A percentile compares a stretch with the other conserved stretches of the same genome.
These are phyloP conservation scores for Oryza meyeriana DNA, from an alignment of 176 grass and related monocot genomes.

Conservation along the genomic window DNA sequence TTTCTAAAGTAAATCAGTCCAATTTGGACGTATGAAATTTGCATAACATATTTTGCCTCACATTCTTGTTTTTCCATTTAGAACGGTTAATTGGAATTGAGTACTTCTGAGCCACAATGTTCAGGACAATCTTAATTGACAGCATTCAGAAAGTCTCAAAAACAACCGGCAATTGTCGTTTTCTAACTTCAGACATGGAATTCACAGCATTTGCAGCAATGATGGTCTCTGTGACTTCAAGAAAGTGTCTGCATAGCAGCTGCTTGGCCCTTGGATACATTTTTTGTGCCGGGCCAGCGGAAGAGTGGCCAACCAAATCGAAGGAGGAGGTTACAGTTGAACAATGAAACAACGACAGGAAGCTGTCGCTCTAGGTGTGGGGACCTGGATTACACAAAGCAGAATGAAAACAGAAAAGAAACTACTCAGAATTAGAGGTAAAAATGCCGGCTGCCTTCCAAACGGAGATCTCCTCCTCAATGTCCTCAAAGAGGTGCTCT, in stretches of 20 bases:
- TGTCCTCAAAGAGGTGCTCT: too few species aligned
- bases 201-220: background rate
- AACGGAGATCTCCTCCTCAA: too few species aligned
- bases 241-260: background rate
- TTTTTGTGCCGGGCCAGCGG: too few species aligned
- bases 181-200: conserved; percentile 13
- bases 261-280: background rate
- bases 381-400: too few species aligned
- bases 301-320: too few species aligned
- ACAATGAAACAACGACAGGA: too few species aligned
- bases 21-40: background rate
- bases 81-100: background rate
- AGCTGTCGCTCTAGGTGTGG: too few species aligned
- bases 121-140: conserved; percentile 4
- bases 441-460: too few species aligned
- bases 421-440: too few species aligned
- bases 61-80: too few species aligned
- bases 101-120: background rate
- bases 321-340: too few species aligned
- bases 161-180: background rate
- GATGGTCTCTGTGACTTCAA: conserved; percentile 16
- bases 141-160: conserved; percentile 1
- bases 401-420: too few species aligned
- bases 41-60: background rate
- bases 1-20: background rate